A percentile compares a stretch with the other conserved stretches of the same genome.
Conservation (phyloP, 768 basidiomycete genomes). For the Steccherinum ochraceum region DNA sequence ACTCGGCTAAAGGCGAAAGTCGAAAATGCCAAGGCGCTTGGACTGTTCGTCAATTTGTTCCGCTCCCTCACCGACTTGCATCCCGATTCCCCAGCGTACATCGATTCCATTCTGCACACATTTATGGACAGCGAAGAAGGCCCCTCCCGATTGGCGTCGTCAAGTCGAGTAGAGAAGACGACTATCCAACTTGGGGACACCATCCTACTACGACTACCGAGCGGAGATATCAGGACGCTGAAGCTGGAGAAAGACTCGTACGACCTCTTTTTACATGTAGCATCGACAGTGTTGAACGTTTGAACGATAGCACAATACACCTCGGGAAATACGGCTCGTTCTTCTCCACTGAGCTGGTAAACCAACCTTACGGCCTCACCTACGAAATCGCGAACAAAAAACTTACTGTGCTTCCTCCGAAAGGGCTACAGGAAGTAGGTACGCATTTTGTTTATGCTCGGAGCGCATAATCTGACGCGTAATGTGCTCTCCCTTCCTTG, state of each 20-base stretch:
- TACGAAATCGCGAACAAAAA: constrained; percentile 80
- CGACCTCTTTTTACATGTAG: constrained; percentile 21
- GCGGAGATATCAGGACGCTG: constrained; percentile 68
- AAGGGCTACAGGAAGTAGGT: constrained; percentile 77
- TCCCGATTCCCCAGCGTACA: no score
- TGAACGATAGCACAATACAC: constrained; percentile 60
- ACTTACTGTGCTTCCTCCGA: constrained; percentile 55
- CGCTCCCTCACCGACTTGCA: no score
- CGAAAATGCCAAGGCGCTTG: no score
- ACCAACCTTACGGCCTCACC: constrained; percentile 80
- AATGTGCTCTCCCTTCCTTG: constrained; percentile 1
- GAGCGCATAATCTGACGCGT: constrained; percentile 3
- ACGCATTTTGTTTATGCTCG: constrained; percentile 17
- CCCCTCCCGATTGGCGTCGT: constrained; percentile 10
- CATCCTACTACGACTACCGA: constrained; percentile 77
- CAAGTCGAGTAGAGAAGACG: constrained; percentile 2
- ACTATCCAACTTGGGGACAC: constrained; percentile 63
- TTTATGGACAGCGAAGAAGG: constrained; percentile 23
- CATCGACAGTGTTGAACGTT: background rate
- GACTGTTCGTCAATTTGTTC: no score
- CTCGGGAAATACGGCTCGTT: constrained; percentile 89
- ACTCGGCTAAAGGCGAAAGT: no score
- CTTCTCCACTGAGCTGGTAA: constrained; percentile 67
- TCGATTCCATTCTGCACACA: no score
- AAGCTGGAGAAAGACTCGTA: constrained; percentile 71